These are phyloP conservation scores for Haplographium delicatum DNA, from an alignment of 495 filamentous ascomycete species.

Conservation along the genomic window DNA sequence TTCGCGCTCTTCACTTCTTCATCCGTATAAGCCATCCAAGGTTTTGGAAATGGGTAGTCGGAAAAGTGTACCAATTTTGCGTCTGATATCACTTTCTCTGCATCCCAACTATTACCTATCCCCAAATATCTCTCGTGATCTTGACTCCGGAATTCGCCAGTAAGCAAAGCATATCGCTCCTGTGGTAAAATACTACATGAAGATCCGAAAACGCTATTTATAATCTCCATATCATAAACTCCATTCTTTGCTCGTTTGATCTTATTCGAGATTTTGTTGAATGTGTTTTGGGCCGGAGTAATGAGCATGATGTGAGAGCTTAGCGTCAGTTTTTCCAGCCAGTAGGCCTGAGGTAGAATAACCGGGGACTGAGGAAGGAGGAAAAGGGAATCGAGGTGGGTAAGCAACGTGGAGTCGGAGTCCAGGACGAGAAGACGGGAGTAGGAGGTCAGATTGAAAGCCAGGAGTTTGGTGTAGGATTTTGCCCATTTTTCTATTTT, in stretches of 20 bases:
- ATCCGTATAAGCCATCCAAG: conserved; percentile 60
- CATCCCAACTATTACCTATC: conserved; percentile 52
- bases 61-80: conserved; percentile 77
- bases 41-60: conserved; percentile 77
- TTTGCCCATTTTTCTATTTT: conserved; percentile 42
- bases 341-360: conserved; percentile 69
- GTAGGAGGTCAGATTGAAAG: conserved; percentile 66
- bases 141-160: conserved; percentile 60
- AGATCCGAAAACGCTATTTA: conserved; percentile 65
- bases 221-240: conserved; percentile 67
- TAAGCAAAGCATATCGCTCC: conserved; percentile 62
- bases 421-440: conserved; percentile 64
- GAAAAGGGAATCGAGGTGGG: conserved; percentile 70
- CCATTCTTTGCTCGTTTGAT: conserved; percentile 35
- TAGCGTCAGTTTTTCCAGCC: conserved; percentile 54
- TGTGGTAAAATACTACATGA: conserved; percentile 71
- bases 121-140: conserved; percentile 22
- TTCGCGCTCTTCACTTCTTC: conserved; percentile 46
- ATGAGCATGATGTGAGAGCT: conserved; percentile 62
- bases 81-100: conserved; percentile 54
- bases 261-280: conserved; percentile 44
- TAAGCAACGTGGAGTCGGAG: conserved; percentile 59
- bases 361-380: conserved; percentile 54
- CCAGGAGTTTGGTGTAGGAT: conserved; percentile 64
- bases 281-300: conserved; percentile 52